A percentile compares a stretch with the other conserved stretches of the same genome.
phyloP scores from a whole-genome alignment of 345 rosid genomes.

The Iberis pinnata region DNA sequence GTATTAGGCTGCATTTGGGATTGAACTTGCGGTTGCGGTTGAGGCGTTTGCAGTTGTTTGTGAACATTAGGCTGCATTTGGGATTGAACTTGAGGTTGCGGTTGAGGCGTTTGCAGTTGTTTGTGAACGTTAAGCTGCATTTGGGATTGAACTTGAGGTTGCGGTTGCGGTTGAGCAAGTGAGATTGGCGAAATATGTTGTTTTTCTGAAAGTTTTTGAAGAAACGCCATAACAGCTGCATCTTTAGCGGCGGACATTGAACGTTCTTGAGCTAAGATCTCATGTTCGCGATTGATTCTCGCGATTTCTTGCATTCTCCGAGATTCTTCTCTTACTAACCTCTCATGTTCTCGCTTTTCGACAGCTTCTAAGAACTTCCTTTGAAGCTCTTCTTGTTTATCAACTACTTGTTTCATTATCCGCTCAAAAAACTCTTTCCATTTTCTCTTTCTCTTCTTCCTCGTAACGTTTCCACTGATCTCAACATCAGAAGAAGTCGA shows the following conservation, averaged over 20 bases:
- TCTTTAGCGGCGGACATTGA: conserved; percentile 64
- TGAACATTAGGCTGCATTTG: conserved; percentile 1
- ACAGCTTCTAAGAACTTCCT: conserved; percentile 62
- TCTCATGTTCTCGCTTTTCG: conserved; percentile 63
- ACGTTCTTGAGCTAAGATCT: conserved; percentile 66
- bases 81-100: conserved; percentile 1
- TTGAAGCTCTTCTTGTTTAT: conserved; percentile 74
- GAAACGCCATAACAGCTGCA: conserved; percentile 60
- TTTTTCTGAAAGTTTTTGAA: conserved; percentile 58
- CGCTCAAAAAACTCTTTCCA: conserved; percentile 49
- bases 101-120: conserved; percentile 10
- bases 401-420: conserved; percentile 55
- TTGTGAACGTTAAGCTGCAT: neutral
- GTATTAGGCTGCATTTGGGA: conserved; percentile 6
- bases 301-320: conserved; percentile 74
- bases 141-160: conserved; percentile 2
- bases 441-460: conserved; percentile 63
- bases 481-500: conserved; percentile 62
- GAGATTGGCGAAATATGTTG: neutral
- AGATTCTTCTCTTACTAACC: conserved; percentile 60
- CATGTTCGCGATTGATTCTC: conserved; percentile 52
- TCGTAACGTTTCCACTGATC: conserved; percentile 26
- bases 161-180: conserved; percentile 7
- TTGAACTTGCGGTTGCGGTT: conserved; percentile 3
- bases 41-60: conserved; percentile 11